Evolutionary conservation across 1,284 basidiomycete species (phyloP).

Genomic region (Ustilago curta): DNA sequence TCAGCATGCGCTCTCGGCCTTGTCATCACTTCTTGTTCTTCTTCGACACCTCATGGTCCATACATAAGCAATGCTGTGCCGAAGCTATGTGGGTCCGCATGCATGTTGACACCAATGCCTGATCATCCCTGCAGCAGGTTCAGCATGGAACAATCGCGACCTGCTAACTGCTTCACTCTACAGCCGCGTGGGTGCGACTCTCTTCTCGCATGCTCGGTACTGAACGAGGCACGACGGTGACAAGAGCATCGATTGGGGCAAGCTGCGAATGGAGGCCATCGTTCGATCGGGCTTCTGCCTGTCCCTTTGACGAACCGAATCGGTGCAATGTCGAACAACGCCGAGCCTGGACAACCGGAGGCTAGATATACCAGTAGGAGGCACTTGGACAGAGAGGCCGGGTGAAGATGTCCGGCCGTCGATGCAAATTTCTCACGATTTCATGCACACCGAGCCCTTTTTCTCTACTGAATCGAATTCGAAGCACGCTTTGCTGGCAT

Average conservation of each 20-base stretch:
- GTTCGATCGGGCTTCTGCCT: background rate
- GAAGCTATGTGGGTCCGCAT: background rate
- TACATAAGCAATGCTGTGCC: background rate
- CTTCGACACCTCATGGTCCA: background rate
- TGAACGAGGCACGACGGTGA: too few species aligned
- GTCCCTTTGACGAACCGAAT: too few species aligned
- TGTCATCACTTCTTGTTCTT: background rate
- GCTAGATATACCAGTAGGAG: too few species aligned
- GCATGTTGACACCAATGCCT: background rate
- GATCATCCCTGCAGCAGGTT: background rate
- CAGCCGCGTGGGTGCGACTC: too few species aligned
- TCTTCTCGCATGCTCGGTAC: too few species aligned
- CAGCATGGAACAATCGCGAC: background rate
- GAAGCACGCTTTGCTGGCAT: conserved; percentile 6
- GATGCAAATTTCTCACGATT: conserved; percentile 3
- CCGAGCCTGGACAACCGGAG: background rate
- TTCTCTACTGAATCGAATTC: too few species aligned
- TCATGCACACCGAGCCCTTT: background rate
- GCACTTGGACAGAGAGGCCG: background rate
- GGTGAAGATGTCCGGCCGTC: background rate
- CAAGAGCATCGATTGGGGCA: too few species aligned
- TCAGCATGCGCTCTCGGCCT: too few species aligned
- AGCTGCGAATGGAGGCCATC: too few species aligned
- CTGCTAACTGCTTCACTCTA: too few species aligned
- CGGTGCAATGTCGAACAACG: background rate